A percentile compares a stretch with the other conserved stretches of the same genome.
phyloP scores from a whole-genome alignment of 2,329 filamentous ascomycete genomes.

The Paraphoma chrysanthemicola region DNA sequence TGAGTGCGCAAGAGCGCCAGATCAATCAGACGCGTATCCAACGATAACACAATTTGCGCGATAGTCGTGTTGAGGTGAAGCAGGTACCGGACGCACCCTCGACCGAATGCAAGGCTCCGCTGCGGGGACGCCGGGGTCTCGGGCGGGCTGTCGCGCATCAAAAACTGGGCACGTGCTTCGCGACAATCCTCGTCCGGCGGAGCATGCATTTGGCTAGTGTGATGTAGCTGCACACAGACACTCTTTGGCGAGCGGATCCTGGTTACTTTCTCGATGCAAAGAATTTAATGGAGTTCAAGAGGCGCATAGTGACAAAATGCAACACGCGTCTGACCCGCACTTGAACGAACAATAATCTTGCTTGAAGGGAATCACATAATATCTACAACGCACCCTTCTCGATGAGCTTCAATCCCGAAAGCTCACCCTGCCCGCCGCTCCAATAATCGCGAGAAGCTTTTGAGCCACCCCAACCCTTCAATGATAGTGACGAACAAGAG shows the following conservation, averaged over 20 bases:
- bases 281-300: too few species aligned
- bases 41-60: not conserved
- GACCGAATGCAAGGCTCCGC: not conserved
- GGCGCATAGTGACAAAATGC: too few species aligned
- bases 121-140: not conserved
- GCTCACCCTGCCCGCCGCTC: conserved; percentile 3
- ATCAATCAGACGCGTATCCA: not conserved
- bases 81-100: not conserved
- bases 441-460: conserved; percentile 16
- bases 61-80: not conserved
- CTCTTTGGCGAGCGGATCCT: too few species aligned
- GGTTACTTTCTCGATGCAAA: too few species aligned
- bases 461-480: conserved; percentile 16
- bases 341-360: conserved; percentile 5
- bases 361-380: conserved; percentile 23
- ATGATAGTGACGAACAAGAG: conserved; percentile 11
- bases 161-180: not conserved
- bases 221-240: too few species aligned
- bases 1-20: not conserved
- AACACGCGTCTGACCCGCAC: too few species aligned
- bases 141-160: not conserved
- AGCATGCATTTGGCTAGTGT: too few species aligned
- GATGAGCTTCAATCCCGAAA: not conserved
- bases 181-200: too few species aligned
- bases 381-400: conserved; percentile 16